Base-by-base conservation (phyloP, 192 early-diverging fungal species). In the Podila clonocystis region DNA sequence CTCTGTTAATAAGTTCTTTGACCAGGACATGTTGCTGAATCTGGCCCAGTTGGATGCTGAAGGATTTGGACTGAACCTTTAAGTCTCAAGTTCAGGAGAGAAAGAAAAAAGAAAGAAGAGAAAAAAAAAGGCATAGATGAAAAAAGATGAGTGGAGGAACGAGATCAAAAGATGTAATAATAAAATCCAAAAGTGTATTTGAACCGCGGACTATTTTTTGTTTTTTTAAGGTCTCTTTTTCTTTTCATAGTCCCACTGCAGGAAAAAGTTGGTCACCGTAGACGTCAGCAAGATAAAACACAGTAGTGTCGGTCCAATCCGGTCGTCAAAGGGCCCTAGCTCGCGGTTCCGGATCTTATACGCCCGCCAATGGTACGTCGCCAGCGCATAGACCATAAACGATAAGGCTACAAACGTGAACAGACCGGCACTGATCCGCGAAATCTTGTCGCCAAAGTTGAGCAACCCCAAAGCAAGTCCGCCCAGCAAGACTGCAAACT, bases 311-410 rank as follows among this genome's bases (percentile, higher is more conserved):
- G 94, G 93, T 45, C 93, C 93, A 22, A 90, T 74, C 12, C 91
- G 85, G 73, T 94, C 91, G 72, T 95, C 93, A 82, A 93, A 95
- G n/a, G 94, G 93, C 33, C 92, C 93, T 30, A 89, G 73, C 36
- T 93, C 91, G 60, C 90, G 87, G 62, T 88, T 89, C 45, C 94
- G 88, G 73, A 95, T 95, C 85, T 87, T 91, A 73, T 86, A 83
- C 8, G 92, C 92, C 61, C 94, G 87, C 92, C 93, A 94, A 83
- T 93, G 92, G 83, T 90, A 95, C 57, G 90, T 88, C 61, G 87
- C 85, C 28, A 95, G 84, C 1, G 94, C 90, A 74, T 95, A 95
- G 38, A 94, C 75, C 94, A 95, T 95, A 22, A 92, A 89, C 58
- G 84, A 77, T 85, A 95, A 86, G 8, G 93, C 73, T n/a, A 95